Base-by-base conservation (phyloP, 306 rosid species). In the Betula pendula region DNA sequence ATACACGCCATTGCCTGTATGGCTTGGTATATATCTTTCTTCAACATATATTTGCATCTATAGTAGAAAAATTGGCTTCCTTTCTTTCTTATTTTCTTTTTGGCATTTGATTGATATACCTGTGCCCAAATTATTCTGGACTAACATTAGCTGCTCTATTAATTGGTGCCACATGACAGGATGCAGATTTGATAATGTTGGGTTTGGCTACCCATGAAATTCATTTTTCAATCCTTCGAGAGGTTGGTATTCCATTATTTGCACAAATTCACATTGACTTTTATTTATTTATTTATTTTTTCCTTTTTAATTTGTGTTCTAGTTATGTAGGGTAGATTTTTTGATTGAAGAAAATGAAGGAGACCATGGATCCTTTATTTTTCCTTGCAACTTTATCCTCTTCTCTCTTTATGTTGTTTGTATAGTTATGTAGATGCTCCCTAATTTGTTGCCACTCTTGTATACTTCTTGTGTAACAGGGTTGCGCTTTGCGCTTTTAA, bases 111-210 rank as follows among this genome's bases (percentile, higher is more conserved):
- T 38, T 65, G 69, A 1, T 81, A 44, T 35, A 73, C 60, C 22
- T 66, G 66, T 73, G 63, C 42, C 53, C 29, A 49, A 50, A 72
- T 70, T 76, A 35, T 52, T 65, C 24, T 40, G 77, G 43, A 35
- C 52, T 38, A 69, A 27, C 33, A 48, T 60, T 70, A 42, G 60
- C 31, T 72, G 16, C 68, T 78, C 42, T 76, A 49, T 74, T 40
- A 79, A 71, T 74, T 79, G 55, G 42, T 78, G 67, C 83, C 52
- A 33, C 25, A 48, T 87, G 67, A 70, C 92, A 96, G 99, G 99
- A 96, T 88, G 99, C 99, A 13, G 99, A 96, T 88, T 85, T 96
- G 85, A 96, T 96, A 73, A 96, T 96, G 99, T 83, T 96, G 86
- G 99, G 90, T 69, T 83, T 96, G 85, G 96, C 99, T 77, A 96